A percentile compares a stretch with the other conserved stretches of the same genome.
These are phyloP conservation scores for Vitellaria paradoxa DNA, from an alignment of 179 eudicot species.

Conservation along the genomic window DNA sequence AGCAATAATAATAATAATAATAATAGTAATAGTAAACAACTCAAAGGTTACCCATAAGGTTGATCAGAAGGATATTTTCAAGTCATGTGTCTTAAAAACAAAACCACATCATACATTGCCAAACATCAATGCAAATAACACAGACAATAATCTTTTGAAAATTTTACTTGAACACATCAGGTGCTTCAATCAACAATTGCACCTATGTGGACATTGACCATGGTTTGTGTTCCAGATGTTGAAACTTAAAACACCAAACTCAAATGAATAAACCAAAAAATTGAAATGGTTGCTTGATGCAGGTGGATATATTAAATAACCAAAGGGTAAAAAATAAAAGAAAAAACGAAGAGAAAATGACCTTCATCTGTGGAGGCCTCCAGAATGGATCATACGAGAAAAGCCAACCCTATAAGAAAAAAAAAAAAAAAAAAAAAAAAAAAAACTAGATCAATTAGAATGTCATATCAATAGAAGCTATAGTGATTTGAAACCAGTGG, in stretches of 20 bases:
- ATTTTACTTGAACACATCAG: neutral
- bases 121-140: neutral
- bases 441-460: neutral
- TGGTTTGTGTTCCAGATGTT: neutral
- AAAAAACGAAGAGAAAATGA: slow-evolving; percentile 5
- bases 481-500: neutral
- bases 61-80: neutral
- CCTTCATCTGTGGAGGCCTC: slow-evolving; percentile 66
- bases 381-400: slow-evolving; percentile 54
- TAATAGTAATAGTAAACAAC: too few relatives aligned
- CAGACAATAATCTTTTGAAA: neutral
- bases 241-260: neutral
- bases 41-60: too few relatives aligned
- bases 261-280: neutral
- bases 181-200: slow-evolving; percentile 1
- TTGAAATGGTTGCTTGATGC: neutral
- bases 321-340: neutral
- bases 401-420: slow-evolving; percentile 46
- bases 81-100: neutral
- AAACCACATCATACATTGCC: neutral
- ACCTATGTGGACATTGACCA: neutral
- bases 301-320: neutral
- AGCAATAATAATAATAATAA: too few relatives aligned
- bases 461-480: neutral
- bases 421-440: too few relatives aligned